These are phyloP conservation scores for Eucommia ulmoides DNA, from an alignment of 257 asterid genomes.

Conservation along the genomic window DNA sequence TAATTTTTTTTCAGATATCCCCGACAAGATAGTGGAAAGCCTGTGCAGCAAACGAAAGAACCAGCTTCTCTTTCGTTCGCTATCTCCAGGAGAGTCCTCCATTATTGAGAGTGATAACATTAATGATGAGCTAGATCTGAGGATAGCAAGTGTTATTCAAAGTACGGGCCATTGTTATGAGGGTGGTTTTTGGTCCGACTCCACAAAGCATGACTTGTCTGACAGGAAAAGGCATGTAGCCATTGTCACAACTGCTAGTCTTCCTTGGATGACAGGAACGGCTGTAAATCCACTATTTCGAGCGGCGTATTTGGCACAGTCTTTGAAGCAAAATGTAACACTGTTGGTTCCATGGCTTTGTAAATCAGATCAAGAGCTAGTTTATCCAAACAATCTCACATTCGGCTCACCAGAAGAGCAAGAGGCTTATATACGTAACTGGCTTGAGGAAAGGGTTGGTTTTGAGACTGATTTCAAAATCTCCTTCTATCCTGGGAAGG, in stretches of 20 bases:
- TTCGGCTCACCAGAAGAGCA: constrained; percentile 94
- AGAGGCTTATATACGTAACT: constrained; percentile 69
- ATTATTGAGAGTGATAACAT: constrained; percentile 51
- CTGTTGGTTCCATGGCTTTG: constrained; percentile 98
- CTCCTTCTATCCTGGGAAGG: constrained; percentile 98
- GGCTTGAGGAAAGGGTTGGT: constrained; percentile 98
- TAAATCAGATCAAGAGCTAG: constrained; percentile 88
- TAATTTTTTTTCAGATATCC: constrained; percentile 53
- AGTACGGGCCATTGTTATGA: constrained; percentile 90
- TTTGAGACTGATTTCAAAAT: constrained; percentile 84
- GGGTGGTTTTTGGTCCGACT: constrained; percentile 82
- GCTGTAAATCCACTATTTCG: constrained; percentile 97
- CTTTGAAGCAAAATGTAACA: constrained; percentile 77
- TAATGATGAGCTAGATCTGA: constrained; percentile 67
- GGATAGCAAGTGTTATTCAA: constrained; percentile 88
- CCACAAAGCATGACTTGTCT: constrained; percentile 29
- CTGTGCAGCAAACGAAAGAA: constrained; percentile 74
- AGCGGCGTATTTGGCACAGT: constrained; percentile 88
- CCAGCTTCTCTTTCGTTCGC: constrained; percentile 50
- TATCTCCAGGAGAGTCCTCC: constrained; percentile 58
- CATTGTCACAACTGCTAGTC: constrained; percentile 97
- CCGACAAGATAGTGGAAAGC: constrained; percentile 90
- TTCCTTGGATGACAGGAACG: constrained; percentile 99
- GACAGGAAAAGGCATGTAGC: constrained; percentile 87
- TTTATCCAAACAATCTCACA: constrained; percentile 76